Percentiles rank a stretch among this genome's conserved stretches.
These are phyloP conservation scores for Globisporangium paddicum DNA, from an alignment of 352 stramenopile species.

Conservation along the genomic window DNA sequence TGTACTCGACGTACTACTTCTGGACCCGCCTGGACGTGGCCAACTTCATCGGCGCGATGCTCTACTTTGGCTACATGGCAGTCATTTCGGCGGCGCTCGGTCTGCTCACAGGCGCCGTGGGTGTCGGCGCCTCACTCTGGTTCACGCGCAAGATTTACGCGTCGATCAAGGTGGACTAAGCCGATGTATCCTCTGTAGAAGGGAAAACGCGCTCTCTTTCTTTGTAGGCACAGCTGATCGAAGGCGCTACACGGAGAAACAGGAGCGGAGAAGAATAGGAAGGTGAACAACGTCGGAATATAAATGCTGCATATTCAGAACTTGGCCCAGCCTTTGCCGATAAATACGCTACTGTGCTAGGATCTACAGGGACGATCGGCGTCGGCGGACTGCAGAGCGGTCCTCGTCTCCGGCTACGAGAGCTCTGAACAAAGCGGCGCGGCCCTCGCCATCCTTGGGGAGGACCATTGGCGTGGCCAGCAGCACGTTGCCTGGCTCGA, in stretches of 20 bases:
- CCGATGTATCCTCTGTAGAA: too few species aligned
- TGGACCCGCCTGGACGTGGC: conserved; percentile 93
- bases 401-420: neutral
- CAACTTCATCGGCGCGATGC: conserved; percentile 88
- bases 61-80: conserved; percentile 99
- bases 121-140: conserved; percentile 96
- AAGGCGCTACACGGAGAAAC: neutral
- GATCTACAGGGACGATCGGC: neutral
- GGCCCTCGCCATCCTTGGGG: neutral
- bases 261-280: neutral
- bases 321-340: too few species aligned
- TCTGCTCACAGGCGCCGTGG: conserved; percentile 95
- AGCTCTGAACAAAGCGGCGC: neutral
- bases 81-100: conserved; percentile 96
- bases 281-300: neutral
- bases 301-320: conserved; percentile 1
- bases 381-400: neutral
- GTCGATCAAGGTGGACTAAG: conserved; percentile 97
- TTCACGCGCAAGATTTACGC: conserved; percentile 99
- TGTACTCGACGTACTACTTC: conserved; percentile 99
- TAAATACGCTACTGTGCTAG: neutral
- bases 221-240: neutral
- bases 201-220: too few species aligned
- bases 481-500: neutral
- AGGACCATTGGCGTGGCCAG: neutral